phyloP scores from a whole-genome alignment of 208 protist species.

The Leishmania mexicana region DNA sequence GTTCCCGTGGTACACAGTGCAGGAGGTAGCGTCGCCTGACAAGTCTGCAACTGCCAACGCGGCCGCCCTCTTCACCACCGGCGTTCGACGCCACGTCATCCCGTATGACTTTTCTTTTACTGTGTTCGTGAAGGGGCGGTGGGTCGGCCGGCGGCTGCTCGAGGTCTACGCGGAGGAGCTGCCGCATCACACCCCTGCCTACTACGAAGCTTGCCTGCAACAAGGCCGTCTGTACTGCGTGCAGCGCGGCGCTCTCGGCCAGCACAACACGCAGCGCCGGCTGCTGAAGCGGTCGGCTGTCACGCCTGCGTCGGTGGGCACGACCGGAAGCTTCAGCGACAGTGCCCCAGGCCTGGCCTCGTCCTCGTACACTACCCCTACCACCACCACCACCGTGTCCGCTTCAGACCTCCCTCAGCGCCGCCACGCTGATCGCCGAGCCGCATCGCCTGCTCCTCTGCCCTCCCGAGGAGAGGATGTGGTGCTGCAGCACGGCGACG shows the following conservation, averaged over 20 bases:
- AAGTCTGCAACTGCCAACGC: conserved; percentile 1
- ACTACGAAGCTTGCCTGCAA: conserved; percentile 86
- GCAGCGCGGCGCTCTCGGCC: conserved; percentile 9
- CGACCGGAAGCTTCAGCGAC: neutral
- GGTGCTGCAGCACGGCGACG: conserved; percentile 75
- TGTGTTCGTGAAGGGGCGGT: conserved; percentile 93
- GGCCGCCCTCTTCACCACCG: conserved; percentile 2
- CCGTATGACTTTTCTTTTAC: conserved; percentile 93
- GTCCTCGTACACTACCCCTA: neutral
- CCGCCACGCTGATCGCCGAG: neutral
- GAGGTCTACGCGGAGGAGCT: conserved; percentile 92
- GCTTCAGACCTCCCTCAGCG: neutral
- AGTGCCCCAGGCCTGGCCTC: neutral
- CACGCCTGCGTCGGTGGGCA: neutral
- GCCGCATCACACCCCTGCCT: conserved; percentile 69
- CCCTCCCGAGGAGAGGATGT: conserved; percentile 6
- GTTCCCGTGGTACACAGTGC: conserved; percentile 83
- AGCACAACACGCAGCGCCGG: conserved; percentile 44
- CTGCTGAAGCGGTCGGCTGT: conserved; percentile 44
- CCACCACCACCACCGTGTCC: neutral
- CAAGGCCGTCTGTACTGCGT: conserved; percentile 67
- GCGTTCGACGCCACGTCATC: conserved; percentile 69
- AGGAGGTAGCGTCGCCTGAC: neutral
- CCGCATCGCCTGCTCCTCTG: neutral
- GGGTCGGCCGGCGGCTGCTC: conserved; percentile 86